phyloP scores from a whole-genome alignment of 371 early-diverging fungal species.

The Blyttiomyces sp. region DNA sequence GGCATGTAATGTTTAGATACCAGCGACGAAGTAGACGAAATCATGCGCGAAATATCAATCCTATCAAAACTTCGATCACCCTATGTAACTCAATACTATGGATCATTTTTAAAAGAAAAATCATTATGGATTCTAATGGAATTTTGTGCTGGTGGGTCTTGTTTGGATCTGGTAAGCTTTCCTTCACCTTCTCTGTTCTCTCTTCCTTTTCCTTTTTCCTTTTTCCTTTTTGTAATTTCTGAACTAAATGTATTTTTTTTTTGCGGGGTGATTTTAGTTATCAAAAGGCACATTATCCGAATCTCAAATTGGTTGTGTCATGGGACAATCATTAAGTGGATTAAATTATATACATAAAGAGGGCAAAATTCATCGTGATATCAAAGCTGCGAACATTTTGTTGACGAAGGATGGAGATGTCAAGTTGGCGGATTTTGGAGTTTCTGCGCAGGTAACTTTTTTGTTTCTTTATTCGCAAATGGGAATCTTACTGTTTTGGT shows the following conservation, averaged over 20 bases:
- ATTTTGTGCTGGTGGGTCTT: conserved; percentile 39
- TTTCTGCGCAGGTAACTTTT: conserved; percentile 71
- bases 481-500: background rate
- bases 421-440: conserved; percentile 97
- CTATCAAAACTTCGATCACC: conserved; percentile 86
- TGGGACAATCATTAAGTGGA: conserved; percentile 83
- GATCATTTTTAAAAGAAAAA: conserved; percentile 32
- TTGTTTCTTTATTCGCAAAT: background rate
- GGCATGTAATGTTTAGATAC: conserved; percentile 46
- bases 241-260: background rate
- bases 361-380: conserved; percentile 88
- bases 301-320: conserved; percentile 83
- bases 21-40: conserved; percentile 96
- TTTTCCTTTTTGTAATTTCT: background rate
- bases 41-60: conserved; percentile 93
- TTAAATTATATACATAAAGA: conserved; percentile 89
- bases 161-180: conserved; percentile 35
- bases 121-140: conserved; percentile 49
- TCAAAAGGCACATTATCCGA: conserved; percentile 56
- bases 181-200: background rate
- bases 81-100: conserved; percentile 77
- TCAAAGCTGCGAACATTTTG: conserved; percentile 80
- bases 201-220: background rate
- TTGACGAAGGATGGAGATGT: conserved; percentile 73
- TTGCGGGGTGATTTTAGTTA: conserved; percentile 8